Evolutionary conservation across 1,284 basidiomycete species (phyloP).

Genomic region (Peniophora sp.): DNA sequence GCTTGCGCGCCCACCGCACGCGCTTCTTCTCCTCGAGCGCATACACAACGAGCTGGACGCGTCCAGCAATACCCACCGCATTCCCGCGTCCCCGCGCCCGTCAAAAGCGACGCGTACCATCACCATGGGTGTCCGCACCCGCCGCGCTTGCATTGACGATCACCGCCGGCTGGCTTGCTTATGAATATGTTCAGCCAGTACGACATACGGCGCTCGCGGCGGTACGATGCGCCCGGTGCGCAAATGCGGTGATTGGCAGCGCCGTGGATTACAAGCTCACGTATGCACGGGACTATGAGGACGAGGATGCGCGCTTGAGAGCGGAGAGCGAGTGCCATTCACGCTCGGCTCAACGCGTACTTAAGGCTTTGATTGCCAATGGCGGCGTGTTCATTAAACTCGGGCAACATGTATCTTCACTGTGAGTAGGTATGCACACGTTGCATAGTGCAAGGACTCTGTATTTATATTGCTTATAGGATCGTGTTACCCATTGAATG

Average conservation of each 20-base stretch:
- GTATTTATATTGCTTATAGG: conserved; percentile 19
- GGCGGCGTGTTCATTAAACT: conserved; percentile 93
- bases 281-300: conserved; percentile 51
- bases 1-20: too few species aligned
- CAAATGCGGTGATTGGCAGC: conserved; percentile 54
- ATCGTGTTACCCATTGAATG: conserved; percentile 76
- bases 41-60: too few species aligned
- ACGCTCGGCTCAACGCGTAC: conserved; percentile 70
- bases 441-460: conserved; percentile 2
- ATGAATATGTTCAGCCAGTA: conserved; percentile 55
- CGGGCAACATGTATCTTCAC: conserved; percentile 81
- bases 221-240: conserved; percentile 59
- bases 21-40: too few species aligned
- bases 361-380: conserved; percentile 78
- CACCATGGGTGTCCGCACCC: too few species aligned
- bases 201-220: conserved; percentile 55
- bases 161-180: conserved; percentile 36
- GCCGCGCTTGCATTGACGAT: too few species aligned
- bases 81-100: too few species aligned
- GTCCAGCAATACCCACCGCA: too few species aligned
- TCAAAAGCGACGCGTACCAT: too few species aligned
- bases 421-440: conserved; percentile 29
- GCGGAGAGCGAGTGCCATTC: conserved; percentile 75
- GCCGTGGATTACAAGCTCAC: conserved; percentile 84
- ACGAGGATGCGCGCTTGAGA: conserved; percentile 45